Percentiles rank a stretch among this genome's conserved stretches.
Evolutionary conservation across 306 rosid species (phyloP).

Genomic region (Ceratonia siliqua): DNA sequence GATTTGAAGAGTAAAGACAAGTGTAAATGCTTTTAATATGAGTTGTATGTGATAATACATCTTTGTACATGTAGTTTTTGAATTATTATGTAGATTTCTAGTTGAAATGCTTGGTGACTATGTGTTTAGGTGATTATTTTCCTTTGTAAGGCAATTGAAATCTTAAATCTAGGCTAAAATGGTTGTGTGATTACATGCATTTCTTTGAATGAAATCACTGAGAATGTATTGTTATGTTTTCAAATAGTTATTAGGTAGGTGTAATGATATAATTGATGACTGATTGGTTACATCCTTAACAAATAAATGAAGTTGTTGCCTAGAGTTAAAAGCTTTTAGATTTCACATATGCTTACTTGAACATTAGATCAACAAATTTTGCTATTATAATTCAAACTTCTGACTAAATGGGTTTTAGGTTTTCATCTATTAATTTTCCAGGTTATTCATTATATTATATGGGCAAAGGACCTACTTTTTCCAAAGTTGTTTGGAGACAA

Average conservation of each 20-base stretch:
- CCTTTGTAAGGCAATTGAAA: too few species aligned
- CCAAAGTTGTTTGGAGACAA: constrained; percentile 91
- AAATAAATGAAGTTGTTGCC: background rate
- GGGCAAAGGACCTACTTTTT: constrained; percentile 97
- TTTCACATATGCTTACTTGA: background rate
- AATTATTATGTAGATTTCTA: background rate
- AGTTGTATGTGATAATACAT: background rate
- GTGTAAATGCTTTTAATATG: background rate
- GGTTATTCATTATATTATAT: constrained; percentile 81
- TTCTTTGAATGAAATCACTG: background rate
- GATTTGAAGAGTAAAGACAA: background rate
- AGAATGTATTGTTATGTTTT: background rate
- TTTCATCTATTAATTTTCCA: background rate
- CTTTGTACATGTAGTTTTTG: background rate
- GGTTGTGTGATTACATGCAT: background rate
- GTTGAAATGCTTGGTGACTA: too few species aligned
- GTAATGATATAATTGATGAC: background rate
- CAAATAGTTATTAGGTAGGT: background rate
- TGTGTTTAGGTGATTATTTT: too few species aligned
- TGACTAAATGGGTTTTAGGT: constrained; percentile 7
- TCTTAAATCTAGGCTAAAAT: too few species aligned
- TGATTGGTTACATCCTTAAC: background rate
- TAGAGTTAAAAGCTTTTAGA: background rate
- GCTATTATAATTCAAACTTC: background rate
- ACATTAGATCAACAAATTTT: background rate